Evolutionary conservation across 139 green algal species (phyloP).

Genomic region (Picochlorum sp.): DNA sequence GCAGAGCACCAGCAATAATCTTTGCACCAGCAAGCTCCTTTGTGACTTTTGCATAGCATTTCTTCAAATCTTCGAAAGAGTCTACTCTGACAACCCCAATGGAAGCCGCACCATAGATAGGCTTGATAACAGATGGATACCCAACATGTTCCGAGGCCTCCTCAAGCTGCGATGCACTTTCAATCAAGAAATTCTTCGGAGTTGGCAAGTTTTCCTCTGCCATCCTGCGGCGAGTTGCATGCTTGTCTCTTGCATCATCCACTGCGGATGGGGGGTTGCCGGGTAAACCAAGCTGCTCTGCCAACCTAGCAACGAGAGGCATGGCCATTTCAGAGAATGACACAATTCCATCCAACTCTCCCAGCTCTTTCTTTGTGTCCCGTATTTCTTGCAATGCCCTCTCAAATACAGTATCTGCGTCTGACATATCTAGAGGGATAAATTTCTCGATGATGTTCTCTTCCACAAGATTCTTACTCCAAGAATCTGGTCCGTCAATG

Average conservation of each 20-base stretch:
- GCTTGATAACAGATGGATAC: constrained; percentile 85
- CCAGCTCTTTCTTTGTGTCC: constrained; percentile 43
- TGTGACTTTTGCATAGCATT: constrained; percentile 18
- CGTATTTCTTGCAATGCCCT: constrained; percentile 49
- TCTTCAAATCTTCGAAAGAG: constrained; percentile 44
- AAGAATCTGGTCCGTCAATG: constrained; percentile 76
- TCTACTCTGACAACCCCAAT: constrained; percentile 81
- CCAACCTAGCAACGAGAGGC: constrained; percentile 66
- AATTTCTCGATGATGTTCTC: constrained; percentile 75
- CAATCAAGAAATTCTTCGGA: constrained; percentile 53
- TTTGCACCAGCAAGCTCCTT: constrained; percentile 32
- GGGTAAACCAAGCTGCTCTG: constrained; percentile 70
- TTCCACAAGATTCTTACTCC: constrained; percentile 44
- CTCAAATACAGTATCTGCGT: constrained; percentile 73
- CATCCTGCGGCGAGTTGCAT: constrained; percentile 49
- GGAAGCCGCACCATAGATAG: constrained; percentile 74
- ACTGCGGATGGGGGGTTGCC: constrained; percentile 46
- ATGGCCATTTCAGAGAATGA: constrained; percentile 86
- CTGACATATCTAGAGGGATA: constrained; percentile 70
- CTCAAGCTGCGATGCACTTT: constrained; percentile 33
- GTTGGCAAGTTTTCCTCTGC: constrained; percentile 61
- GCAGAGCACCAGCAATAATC: constrained; percentile 63
- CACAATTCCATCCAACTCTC: constrained; percentile 69
- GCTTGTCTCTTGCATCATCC: constrained; percentile 78
- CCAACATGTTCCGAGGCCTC: constrained; percentile 47